Conservation (phyloP, 768 basidiomycete genomes). For the Trametes meyenii region DNA sequence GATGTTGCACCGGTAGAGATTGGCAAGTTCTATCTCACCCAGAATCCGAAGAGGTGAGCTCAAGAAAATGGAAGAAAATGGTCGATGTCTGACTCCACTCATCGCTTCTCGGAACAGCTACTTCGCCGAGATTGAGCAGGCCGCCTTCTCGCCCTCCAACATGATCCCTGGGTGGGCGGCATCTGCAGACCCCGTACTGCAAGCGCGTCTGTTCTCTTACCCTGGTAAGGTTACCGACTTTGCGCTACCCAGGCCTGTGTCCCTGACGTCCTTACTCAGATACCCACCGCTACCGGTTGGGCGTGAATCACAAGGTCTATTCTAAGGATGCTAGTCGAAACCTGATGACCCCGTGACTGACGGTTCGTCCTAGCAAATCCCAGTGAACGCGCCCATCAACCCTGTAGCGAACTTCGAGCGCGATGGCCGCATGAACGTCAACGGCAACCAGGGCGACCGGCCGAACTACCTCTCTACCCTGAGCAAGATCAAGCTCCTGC, state of each 20-base stretch:
- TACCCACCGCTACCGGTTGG: constrained; percentile 43
- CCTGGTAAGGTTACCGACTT: constrained; percentile 38
- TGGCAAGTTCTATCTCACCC: constrained; percentile 41
- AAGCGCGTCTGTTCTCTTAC: constrained; percentile 61
- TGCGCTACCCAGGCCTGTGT: not conserved
- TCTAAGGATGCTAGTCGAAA: not conserved
- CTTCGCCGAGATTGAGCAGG: constrained; percentile 45
- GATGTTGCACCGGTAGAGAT: constrained; percentile 40
- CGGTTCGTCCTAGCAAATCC: constrained; percentile 35
- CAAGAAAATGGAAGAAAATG: not conserved
- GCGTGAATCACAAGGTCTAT: constrained; percentile 38
- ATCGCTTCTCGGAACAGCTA: constrained; percentile 26
- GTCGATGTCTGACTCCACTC: not conserved
- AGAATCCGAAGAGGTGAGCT: constrained; percentile 38
- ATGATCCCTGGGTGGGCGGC: constrained; percentile 51
- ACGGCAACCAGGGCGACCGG: constrained; percentile 43
- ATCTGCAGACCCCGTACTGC: constrained; percentile 59
- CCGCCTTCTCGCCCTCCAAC: constrained; percentile 54
- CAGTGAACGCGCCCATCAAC: constrained; percentile 42
- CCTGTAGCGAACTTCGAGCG: constrained; percentile 45
- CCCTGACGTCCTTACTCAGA: constrained; percentile 26
- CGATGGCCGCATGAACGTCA: constrained; percentile 41
- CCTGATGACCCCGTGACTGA: not conserved
- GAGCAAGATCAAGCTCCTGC: constrained; percentile 36
- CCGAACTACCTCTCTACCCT: constrained; percentile 44